Evolutionary conservation across 2,329 filamentous ascomycete species (phyloP).

Genomic region (Alternaria sp.): DNA sequence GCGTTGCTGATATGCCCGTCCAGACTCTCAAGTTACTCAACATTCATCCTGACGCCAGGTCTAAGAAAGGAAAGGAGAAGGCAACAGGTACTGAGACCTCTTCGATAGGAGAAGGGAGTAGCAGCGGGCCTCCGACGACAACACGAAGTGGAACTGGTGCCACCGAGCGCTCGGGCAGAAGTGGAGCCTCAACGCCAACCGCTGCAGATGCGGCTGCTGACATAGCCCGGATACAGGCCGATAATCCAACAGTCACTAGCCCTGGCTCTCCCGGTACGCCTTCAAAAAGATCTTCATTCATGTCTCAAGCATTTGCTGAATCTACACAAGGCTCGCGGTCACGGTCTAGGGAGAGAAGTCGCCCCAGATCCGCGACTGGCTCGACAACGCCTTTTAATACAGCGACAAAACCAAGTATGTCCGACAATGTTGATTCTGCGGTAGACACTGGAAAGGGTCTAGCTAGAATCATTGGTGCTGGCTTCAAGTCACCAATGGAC

Average conservation of each 20-base stretch:
- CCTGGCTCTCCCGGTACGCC: slow-evolving; percentile 33
- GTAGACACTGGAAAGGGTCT: slow-evolving; percentile 73
- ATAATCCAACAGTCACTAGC: slow-evolving; percentile 19
- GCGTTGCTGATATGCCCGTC: slow-evolving; percentile 75
- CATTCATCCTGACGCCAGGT: slow-evolving; percentile 53
- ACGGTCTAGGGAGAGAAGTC: slow-evolving; percentile 33
- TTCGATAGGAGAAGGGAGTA: slow-evolving; percentile 27
- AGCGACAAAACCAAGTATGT: slow-evolving; percentile 25
- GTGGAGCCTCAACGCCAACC: slow-evolving; percentile 33
- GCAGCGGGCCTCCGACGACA: slow-evolving; percentile 22
- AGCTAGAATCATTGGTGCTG: slow-evolving; percentile 75
- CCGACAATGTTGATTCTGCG: slow-evolving; percentile 61
- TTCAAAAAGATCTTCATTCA: slow-evolving; percentile 40
- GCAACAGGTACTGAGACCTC: slow-evolving; percentile 20
- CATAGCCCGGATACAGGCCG: slow-evolving; percentile 17
- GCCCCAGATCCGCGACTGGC: slow-evolving; percentile 15
- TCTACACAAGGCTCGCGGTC: slow-evolving; percentile 43
- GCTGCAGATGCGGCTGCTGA: slow-evolving; percentile 21
- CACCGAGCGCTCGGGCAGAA: slow-evolving; percentile 27
- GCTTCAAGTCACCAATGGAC: slow-evolving; percentile 82
- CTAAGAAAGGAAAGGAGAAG: slow-evolving; percentile 42
- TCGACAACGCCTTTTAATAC: slow-evolving; percentile 20
- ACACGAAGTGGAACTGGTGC: slow-evolving; percentile 27
- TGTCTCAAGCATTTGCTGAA: slow-evolving; percentile 46
- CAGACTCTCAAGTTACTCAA: slow-evolving; percentile 61